These are phyloP conservation scores for Orbilia brochopaga DNA, from an alignment of 2,329 filamentous ascomycete genomes.

Conservation along the genomic window DNA sequence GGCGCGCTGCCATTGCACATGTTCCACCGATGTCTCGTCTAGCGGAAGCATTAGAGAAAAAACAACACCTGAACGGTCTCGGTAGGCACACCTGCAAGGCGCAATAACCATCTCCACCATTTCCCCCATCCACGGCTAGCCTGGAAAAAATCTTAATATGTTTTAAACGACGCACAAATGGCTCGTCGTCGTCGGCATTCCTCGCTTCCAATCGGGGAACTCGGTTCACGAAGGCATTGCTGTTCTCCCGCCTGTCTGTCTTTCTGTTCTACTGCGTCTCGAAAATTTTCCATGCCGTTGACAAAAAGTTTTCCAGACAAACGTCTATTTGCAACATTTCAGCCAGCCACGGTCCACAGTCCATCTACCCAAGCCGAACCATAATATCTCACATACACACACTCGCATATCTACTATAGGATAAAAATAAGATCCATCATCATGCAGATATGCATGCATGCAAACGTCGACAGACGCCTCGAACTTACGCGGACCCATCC, in stretches of 20 bases:
- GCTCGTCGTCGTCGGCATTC: too few relatives aligned
- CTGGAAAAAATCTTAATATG: background rate
- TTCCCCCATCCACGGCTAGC: background rate
- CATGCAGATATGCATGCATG: too few relatives aligned
- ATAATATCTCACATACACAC: background rate
- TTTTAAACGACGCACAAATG: background rate
- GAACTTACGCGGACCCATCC: too few relatives aligned
- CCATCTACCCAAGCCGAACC: background rate
- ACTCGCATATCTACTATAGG: background rate
- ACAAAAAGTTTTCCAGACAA: conserved; percentile 10
- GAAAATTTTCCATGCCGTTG: background rate
- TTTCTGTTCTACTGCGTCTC: background rate
- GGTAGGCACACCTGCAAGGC: conserved; percentile 9
- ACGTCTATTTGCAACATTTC: background rate
- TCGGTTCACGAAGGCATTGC: background rate
- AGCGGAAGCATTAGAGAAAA: background rate
- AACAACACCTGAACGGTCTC: conserved; percentile 5
- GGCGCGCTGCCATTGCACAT: background rate
- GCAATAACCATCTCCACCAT: background rate
- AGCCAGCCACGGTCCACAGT: background rate
- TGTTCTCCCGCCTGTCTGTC: too few relatives aligned
- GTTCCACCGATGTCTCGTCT: background rate
- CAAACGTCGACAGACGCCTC: too few relatives aligned
- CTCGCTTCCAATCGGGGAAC: conserved; percentile 11
- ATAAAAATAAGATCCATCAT: too few relatives aligned